Percentiles rank a stretch among this genome's conserved stretches.
These are phyloP conservation scores for Thecamonas trahens DNA, from an alignment of 78 protist species.

Conservation along the genomic window DNA sequence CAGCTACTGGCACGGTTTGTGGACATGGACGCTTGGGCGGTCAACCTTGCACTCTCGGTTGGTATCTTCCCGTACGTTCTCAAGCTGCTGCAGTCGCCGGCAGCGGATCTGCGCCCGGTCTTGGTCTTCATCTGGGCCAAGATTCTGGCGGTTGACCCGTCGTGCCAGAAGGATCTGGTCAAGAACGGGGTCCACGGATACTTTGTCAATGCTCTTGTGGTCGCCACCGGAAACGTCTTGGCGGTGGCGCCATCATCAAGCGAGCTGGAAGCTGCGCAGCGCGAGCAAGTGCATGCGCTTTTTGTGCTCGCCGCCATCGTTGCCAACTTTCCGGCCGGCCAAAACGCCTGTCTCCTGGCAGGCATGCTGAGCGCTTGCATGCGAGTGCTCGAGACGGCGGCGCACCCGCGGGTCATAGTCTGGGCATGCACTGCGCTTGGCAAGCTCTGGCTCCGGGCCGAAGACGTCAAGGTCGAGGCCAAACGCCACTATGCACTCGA, in stretches of 20 bases:
- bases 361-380: neutral
- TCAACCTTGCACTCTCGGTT: conserved; percentile 64
- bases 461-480: neutral
- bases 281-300: neutral
- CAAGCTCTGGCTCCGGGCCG: neutral
- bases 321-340: conserved; percentile 47
- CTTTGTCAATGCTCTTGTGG: conserved; percentile 55
- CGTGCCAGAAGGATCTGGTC: conserved; percentile 73
- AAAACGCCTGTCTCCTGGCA: conserved; percentile 54
- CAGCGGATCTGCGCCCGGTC: conserved; percentile 56
- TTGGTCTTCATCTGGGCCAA: conserved; percentile 87
- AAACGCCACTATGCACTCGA: neutral
- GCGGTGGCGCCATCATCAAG: neutral
- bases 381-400: conserved; percentile 30
- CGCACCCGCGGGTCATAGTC: conserved; percentile 29
- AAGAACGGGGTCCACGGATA: conserved; percentile 71
- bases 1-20: conserved; percentile 81
- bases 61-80: conserved; percentile 95
- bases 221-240: conserved; percentile 24
- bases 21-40: conserved; percentile 94
- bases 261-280: neutral
- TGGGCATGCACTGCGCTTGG: neutral
- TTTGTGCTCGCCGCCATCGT: neutral
- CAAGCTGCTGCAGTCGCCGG: conserved; percentile 74
- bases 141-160: conserved; percentile 35